Base-by-base conservation (phyloP, 495 filamentous ascomycete genomes). In the Chaetomium fimeti region DNA sequence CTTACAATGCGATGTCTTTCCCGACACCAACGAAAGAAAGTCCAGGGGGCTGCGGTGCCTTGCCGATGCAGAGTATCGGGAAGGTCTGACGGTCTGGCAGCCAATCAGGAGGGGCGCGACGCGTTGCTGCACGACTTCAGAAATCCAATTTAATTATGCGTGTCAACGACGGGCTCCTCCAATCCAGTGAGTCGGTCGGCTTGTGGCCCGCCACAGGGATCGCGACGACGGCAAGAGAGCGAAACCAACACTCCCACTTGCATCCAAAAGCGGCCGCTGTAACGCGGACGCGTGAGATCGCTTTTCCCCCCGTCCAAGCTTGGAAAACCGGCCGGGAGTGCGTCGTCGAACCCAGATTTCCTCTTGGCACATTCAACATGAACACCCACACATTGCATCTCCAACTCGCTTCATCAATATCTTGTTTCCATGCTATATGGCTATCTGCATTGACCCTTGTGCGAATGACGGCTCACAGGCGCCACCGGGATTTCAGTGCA, bases 131-230 rank as follows among this genome's bases (percentile, higher is more conserved):
- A 75, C 71, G 65, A 65, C 69, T 68, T 66, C 24, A 56, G 22
- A 62, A 71, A 65, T 48, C 61, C 68, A 71, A 73, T 74, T 71
- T 69, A 71, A 73, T 60, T 68, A 71, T 69, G 67, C 71, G 69
- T 74, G 72, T 74, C 71, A 73, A 68, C 20, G 68, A 67, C 43
- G 52, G 63, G 58, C 62, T 49, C 55, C 51, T 49, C 69, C 69
- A 73, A 70, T 74, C 69, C 71, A 66, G 51, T 56, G 36, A 47
- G 29, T 42, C 36, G 51, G 60, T 58, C 45, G 60, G 40, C n/a
- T 18, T 43, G 40, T 43, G 40, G 40, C 40, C 53, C 61, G 61
- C 43, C 64, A 43, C 20, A 45, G 48, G 58, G 45, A 40, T 28
- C 43, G 45, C 49, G 36, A 32, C 22, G 52, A 47, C 38, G 20